Base-by-base conservation (phyloP, 257 asterid species). In the Anisodus tanguticus region DNA sequence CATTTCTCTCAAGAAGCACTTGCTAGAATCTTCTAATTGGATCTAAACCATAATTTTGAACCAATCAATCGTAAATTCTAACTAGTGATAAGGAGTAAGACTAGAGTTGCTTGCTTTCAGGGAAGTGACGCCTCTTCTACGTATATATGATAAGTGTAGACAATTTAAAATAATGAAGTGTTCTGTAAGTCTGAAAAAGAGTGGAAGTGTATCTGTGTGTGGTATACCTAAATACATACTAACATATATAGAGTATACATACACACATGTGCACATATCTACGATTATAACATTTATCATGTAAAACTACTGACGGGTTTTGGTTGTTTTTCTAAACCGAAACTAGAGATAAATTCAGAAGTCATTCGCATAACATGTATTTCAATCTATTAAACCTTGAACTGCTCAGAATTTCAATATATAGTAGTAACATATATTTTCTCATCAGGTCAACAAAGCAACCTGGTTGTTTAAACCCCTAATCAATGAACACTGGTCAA, bases 1-100 rank as follows among this genome's bases (percentile, higher is more conserved):
- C 47, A 76, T 22, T 22, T 51, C 62, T 76, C 63, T 76, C 81
- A 76, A 76, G 63, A 51, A 76, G 26, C 12, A 62, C 84, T 81
- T 62, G 8, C 43, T 63, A 81, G 63, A 26, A 68, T 59, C 58
- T 81, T 66, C 84, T 62, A 19, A 45, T 57, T 60, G 43, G 76
- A 26, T 62, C 76, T 81, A 43, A 62, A 41, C 76, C 84, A 81
- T 45, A 12, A 59, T 22, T 57, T 26, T 35, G n/a, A 43, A 59
- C 6, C 37, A 49, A 82, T 49, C 35, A 51, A 71, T 22, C 60
- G 35, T 37, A 81, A n/a, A 66, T 81, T 39, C 37, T 6, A 41
- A 80, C 74, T 43, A 81, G 45, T 49, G 15, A 41, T 19, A 58
- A 81, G 59, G 31, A 81, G 84, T 76, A 76, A 76, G 63, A 35